Evolutionary conservation across 192 early-diverging fungal genomes (phyloP).

Genomic region (Gryganskiella cystojenkinii): DNA sequence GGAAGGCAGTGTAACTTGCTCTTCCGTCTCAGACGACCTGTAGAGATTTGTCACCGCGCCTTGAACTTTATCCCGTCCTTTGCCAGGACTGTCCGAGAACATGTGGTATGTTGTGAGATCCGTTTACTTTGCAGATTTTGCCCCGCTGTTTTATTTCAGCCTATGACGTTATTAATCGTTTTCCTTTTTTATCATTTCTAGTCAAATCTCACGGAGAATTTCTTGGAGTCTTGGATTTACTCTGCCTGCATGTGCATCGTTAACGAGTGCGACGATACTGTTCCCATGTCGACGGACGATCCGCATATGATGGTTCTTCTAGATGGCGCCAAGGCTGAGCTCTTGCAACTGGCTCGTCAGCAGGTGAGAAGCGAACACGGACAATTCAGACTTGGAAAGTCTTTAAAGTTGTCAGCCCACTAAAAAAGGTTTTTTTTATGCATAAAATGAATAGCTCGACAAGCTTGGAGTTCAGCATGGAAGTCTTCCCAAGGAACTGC

Average conservation of each 20-base stretch:
- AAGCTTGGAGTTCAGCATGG: slow-evolving; percentile 71
- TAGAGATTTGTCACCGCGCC: slow-evolving; percentile 76
- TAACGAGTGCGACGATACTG: slow-evolving; percentile 81
- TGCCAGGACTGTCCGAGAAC: slow-evolving; percentile 76
- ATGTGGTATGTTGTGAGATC: slow-evolving; percentile 58
- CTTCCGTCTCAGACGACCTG: slow-evolving; percentile 69
- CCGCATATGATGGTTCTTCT: slow-evolving; percentile 61
- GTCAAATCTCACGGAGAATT: slow-evolving; percentile 66
- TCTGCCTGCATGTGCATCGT: slow-evolving; percentile 82
- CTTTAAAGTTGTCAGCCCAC: not conserved
- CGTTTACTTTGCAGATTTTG: too few species aligned
- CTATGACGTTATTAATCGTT: not conserved
- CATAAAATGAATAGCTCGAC: slow-evolving; percentile 67
- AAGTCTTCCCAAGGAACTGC: slow-evolving; percentile 62
- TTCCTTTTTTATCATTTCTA: slow-evolving; percentile 4
- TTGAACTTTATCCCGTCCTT: slow-evolving; percentile 81
- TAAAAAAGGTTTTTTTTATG: not conserved
- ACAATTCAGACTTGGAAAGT: not conserved
- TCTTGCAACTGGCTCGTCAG: slow-evolving; percentile 77
- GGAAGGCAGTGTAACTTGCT: slow-evolving; percentile 89
- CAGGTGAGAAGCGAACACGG: slow-evolving; percentile 62
- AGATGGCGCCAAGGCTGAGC: slow-evolving; percentile 80
- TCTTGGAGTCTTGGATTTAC: slow-evolving; percentile 86
- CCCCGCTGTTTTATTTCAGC: too few species aligned
- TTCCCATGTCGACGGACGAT: slow-evolving; percentile 56